phyloP scores from a whole-genome alignment of 345 rosid species.

The Eucalyptus regnans region DNA sequence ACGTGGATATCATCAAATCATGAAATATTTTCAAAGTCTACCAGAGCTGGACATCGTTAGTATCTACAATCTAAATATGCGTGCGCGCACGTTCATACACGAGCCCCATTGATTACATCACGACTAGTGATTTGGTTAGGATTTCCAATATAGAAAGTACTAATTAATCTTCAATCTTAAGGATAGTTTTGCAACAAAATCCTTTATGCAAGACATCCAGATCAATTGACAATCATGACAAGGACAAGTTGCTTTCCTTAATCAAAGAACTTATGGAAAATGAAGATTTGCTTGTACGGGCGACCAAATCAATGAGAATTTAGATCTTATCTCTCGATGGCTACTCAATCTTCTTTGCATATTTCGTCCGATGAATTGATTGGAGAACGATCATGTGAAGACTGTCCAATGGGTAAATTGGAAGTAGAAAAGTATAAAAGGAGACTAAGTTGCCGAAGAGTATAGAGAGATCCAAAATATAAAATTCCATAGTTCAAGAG shows the following conservation, averaged over 20 bases:
- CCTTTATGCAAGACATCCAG: background rate
- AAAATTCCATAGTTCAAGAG: no score
- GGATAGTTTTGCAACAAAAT: background rate
- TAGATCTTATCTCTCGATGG: background rate
- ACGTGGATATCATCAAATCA: background rate
- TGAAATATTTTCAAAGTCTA: background rate
- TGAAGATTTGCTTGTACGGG: background rate
- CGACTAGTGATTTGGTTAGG: no score
- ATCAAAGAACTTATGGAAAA: background rate
- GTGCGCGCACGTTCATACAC: fast-evolving
- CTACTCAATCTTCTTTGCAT: background rate
- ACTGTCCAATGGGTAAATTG: background rate
- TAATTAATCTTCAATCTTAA: background rate
- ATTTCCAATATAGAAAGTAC: no score
- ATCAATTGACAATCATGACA: background rate
- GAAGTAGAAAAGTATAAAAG: background rate
- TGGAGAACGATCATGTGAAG: background rate
- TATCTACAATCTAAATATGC: no score
- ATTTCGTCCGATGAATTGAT: background rate
- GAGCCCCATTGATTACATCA: no score
- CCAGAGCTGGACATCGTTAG: background rate
- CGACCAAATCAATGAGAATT: no score
- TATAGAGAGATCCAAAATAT: background rate
- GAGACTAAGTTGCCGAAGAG: background rate
- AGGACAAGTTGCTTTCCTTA: background rate